Conservation (phyloP, 176 grass and related monocot species). For the Alloteropsis semialata region DNA sequence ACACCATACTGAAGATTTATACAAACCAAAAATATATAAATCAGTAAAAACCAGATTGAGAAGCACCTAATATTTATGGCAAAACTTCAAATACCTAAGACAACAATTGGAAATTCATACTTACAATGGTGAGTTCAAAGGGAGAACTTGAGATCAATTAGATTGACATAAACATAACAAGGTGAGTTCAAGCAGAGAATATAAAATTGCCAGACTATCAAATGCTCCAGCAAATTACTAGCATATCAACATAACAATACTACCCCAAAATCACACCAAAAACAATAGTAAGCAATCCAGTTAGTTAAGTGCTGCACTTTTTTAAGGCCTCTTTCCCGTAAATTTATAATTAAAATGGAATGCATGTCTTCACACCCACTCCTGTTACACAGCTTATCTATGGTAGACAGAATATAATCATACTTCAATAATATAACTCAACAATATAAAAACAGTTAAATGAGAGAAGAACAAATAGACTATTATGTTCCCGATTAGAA, state of each 20-base stretch:
- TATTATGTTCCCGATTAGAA: background rate
- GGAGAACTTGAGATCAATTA: background rate
- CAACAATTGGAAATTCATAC: background rate
- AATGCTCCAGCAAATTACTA: background rate
- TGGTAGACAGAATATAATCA: background rate
- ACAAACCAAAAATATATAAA: background rate
- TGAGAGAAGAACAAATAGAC: background rate
- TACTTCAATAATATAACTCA: background rate
- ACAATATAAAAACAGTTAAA: background rate
- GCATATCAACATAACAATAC: background rate
- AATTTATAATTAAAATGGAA: background rate
- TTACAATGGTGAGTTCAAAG: background rate
- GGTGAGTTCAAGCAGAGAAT: background rate
- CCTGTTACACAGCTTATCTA: background rate
- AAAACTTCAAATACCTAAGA: slow-evolving; percentile 10
- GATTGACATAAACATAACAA: background rate
- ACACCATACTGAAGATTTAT: background rate
- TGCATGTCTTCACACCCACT: background rate
- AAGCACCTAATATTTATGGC: background rate
- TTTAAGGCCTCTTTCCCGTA: background rate
- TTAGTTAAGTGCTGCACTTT: background rate
- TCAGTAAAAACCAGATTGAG: background rate
- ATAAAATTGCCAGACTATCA: background rate
- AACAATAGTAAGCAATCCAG: background rate
- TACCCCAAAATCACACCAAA: background rate